Evolutionary conservation across 768 basidiomycete species (phyloP), one percentile per base, ranked within the genome.

Genomic region (Termitomyces heimii): DNA sequence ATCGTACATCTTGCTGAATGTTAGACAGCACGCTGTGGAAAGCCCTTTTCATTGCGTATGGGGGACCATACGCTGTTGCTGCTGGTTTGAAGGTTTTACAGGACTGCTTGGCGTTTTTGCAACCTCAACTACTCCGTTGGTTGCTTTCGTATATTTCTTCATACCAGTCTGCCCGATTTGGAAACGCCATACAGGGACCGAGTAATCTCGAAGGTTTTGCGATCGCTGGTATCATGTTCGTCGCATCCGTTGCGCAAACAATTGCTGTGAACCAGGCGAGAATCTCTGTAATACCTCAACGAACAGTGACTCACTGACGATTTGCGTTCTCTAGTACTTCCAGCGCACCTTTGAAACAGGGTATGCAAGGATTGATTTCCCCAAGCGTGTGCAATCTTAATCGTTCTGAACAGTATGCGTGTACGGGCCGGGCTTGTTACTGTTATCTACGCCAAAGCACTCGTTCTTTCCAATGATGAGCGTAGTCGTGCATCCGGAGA

Each of bases 371-470:
- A n/a, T n/a, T n/a, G n/a, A n/a, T n/a, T n/a, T n/a, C n/a, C n/a
- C n/a, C n/a, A n/a, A n/a, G 20, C 2, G 32, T 29, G 55, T 24
- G 60, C 13, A 42, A 4, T 35, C 52, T 13, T 22, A 31, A 53
- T 32, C 18, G 29, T 28, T 24, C 20, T 43, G 40, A 43, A 13
- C 37, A 78, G 92, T 8, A 96, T 96, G 94, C 86, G 95, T n/a
- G 82, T 97, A 44, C 86, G 94, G 29, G 88, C 92, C 0, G 95
- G 94, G 0, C 80, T 98, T 22, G 84, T 98, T 14, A 85, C 86
- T 1, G 82, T 79, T 4, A 92, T 97, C 52, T 98, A 96, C 74
- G 74, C 84, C 50, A 97, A 98, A 68, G 82, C 93, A 0, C 76
- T 98, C 22, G 79, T 92, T 4, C 80, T 98, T 9, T 92, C 90